These are phyloP conservation scores for Tolypocladium cylindrosporum DNA, from an alignment of 2,329 filamentous ascomycete genomes.

Conservation along the genomic window DNA sequence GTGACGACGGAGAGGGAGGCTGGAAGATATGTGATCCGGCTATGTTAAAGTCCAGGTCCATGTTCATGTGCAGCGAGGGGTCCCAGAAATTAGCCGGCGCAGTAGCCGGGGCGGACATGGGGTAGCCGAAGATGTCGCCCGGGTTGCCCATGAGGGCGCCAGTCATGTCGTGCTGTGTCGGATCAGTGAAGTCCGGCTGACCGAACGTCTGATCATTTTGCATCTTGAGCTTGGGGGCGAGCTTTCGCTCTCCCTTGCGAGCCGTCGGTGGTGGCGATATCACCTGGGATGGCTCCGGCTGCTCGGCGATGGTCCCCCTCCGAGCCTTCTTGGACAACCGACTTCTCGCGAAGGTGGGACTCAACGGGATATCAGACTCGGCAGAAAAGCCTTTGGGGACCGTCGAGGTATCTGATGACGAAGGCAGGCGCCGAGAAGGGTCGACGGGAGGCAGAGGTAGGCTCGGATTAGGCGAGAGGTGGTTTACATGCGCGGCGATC, in stretches of 20 bases:
- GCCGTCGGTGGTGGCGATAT: slow-evolving; percentile 51
- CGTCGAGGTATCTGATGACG: slow-evolving; percentile 40
- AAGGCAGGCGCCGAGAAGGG: slow-evolving; percentile 45
- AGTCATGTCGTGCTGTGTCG: slow-evolving; percentile 38
- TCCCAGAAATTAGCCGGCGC: slow-evolving; percentile 49
- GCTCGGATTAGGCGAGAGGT: slow-evolving; percentile 44
- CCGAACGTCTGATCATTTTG: slow-evolving; percentile 47
- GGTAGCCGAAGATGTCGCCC: slow-evolving; percentile 49
- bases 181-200: slow-evolving; percentile 39
- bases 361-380: slow-evolving; percentile 16
- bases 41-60: slow-evolving; percentile 49
- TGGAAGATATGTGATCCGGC: slow-evolving; percentile 33
- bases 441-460: slow-evolving; percentile 50
- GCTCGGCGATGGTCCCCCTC: slow-evolving; percentile 26
- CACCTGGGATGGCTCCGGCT: slow-evolving; percentile 34
- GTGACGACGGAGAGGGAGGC: slow-evolving; percentile 17
- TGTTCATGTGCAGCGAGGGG: slow-evolving; percentile 38
- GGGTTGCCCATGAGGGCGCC: slow-evolving; percentile 32
- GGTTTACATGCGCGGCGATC: slow-evolving; percentile 51
- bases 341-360: slow-evolving; percentile 14
- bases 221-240: slow-evolving; percentile 45
- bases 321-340: slow-evolving; percentile 34
- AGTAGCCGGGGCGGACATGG: slow-evolving; percentile 46
- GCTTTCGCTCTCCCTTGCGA: slow-evolving; percentile 44
- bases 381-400: slow-evolving; percentile 18